Percentiles rank a stretch among this genome's conserved stretches.
Conservation (phyloP, 768 basidiomycete genomes). For the Sporobolomyces roseus region DNA sequence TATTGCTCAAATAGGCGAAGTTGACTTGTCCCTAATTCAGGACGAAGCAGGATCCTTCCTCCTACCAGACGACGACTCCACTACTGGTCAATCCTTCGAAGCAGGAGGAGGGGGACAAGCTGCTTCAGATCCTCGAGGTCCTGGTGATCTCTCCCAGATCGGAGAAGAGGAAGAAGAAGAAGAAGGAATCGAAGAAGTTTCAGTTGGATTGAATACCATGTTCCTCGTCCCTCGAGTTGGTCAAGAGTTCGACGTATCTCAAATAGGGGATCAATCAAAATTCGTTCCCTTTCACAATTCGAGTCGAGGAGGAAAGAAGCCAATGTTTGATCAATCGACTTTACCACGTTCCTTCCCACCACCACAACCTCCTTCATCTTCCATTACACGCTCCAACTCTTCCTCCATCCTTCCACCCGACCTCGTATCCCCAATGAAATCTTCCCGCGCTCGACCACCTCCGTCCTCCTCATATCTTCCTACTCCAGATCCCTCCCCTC, state of each 20-base stretch:
- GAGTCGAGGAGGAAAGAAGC: neutral
- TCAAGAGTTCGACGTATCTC: no score
- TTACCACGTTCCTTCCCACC: slow-evolving; percentile 5
- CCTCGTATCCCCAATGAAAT: slow-evolving; percentile 9
- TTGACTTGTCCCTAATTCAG: slow-evolving; percentile 23
- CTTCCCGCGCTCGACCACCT: neutral
- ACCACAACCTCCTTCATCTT: neutral
- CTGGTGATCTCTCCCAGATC: neutral
- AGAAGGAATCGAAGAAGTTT: no score
- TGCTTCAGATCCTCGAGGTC: neutral
- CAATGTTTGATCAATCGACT: slow-evolving; percentile 12
- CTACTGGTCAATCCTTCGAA: neutral
- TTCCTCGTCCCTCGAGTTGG: no score
- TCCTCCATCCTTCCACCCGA: slow-evolving; percentile 10
- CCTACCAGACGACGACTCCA: neutral
- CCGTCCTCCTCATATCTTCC: neutral
- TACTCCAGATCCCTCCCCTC: neutral
- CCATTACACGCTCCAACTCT: neutral
- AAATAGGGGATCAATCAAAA: neutral
- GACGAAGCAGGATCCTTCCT: slow-evolving; percentile 34
- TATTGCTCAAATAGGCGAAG: slow-evolving; percentile 1
- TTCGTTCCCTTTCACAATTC: neutral
- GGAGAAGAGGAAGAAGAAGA: slow-evolving; percentile 3
- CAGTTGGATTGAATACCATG: no score
- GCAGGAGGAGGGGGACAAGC: neutral